Base-by-base conservation (phyloP, 371 early-diverging fungal species). In the Phascolomyces articulosus region DNA sequence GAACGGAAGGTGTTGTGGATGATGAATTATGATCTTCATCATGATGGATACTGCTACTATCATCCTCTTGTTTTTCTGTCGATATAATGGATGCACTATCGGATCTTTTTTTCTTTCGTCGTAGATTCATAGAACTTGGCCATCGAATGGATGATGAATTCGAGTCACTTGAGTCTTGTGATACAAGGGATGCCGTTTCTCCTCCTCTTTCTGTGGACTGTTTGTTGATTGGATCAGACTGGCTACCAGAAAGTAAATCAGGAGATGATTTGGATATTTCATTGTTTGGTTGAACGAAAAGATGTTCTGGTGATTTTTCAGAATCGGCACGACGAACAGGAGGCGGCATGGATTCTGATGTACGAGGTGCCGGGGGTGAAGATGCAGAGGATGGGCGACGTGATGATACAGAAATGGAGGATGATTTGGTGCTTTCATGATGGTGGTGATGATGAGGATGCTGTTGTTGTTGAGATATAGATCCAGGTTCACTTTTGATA, bases 81-180 rank as follows among this genome's bases (percentile, higher is more conserved):
- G 56, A 63, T 18, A 29, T 29, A 27, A 59, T 47, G 7, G 60
- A 59, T 29, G 49, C 56, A 9, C 21, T 28, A 47, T 63, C 63
- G 26, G 55, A 55, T 47, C 23, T 24, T 40, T 56, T 55, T 56
- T 63, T 63, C 21, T 63, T 63, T 27, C 63, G 40, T 44, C 63
- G 56, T n/a, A 59, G 34, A 3, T 21, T 38, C 56, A 56, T 56
- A 20, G 27, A 56, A 38, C 20, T 56, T 9, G 63, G 53, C 63
- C 63, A 63, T 47, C 63, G 63, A n/a, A 56, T 63, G 2, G 63
- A 63, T 16, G 55, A 34, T 47, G 63, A 41, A 34, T 34, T 34
- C 18, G 63, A 63, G 49, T 62, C 62, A 23, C 41, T 55, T 1
- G 62, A 62, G 18, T 55, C 56, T 18, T 34, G 34, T 4, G 60